phyloP scores from a whole-genome alignment of 1,284 basidiomycete species.

The Melampsora allii-populina region DNA sequence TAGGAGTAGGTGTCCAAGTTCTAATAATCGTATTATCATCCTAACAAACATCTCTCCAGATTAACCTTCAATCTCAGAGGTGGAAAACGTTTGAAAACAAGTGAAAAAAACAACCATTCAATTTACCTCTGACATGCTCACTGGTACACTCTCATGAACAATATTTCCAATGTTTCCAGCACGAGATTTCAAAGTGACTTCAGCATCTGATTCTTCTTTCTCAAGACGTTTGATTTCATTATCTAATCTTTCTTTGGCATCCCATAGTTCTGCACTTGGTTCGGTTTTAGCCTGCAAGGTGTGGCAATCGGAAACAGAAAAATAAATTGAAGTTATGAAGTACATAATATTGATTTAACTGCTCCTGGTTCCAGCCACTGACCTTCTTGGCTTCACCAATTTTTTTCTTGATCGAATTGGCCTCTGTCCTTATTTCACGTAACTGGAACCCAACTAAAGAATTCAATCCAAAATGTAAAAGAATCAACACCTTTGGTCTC shows the following conservation, averaged over 20 bases:
- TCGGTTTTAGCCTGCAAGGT: constrained; percentile 22
- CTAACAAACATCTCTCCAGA: constrained; percentile 53
- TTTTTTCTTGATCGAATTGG: constrained; percentile 40
- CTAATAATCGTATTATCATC: constrained; percentile 81
- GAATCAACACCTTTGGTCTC: not conserved
- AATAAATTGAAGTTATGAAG: not conserved
- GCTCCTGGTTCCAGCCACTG: not conserved
- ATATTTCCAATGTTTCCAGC: constrained; percentile 86
- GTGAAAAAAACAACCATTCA: not conserved
- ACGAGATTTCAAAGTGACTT: constrained; percentile 72
- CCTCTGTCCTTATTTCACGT: constrained; percentile 20
- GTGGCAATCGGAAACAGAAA: not conserved
- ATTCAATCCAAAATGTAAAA: not conserved
- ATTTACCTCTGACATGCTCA: constrained; percentile 80
- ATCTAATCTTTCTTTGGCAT: constrained; percentile 21
- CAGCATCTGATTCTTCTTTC: constrained; percentile 62
- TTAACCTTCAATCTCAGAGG: not conserved
- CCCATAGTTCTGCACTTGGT: constrained; percentile 24
- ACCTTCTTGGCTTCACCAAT: constrained; percentile 43
- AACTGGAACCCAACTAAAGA: constrained; percentile 24
- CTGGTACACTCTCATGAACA: constrained; percentile 78
- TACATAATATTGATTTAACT: not conserved
- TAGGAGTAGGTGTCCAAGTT: constrained; percentile 79
- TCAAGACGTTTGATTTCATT: constrained; percentile 15
- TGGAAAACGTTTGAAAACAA: not conserved